These are phyloP conservation scores for Podosphaera aphanis DNA, from an alignment of 2,329 filamentous ascomycete genomes.

Conservation along the genomic window DNA sequence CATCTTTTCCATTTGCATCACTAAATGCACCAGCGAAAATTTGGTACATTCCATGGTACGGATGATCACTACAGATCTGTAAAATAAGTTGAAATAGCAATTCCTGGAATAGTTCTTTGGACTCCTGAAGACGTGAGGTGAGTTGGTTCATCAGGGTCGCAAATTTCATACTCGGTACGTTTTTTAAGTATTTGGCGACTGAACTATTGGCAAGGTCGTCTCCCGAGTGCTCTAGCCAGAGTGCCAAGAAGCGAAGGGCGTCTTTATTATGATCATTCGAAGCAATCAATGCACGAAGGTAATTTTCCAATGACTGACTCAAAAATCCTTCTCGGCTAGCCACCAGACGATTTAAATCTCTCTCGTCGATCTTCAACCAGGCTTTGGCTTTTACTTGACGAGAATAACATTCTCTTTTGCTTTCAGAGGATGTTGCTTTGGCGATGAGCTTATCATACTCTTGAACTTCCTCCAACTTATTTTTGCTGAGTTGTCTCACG, in stretches of 20 bases:
- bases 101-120: conserved; percentile 47
- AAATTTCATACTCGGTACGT: conserved; percentile 79
- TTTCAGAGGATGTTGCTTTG: conserved; percentile 21
- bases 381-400: conserved; percentile 51
- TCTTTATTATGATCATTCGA: conserved; percentile 81
- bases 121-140: conserved; percentile 67
- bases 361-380: conserved; percentile 77
- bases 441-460: conserved; percentile 40
- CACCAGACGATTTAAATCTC: conserved; percentile 60
- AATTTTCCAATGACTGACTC: conserved; percentile 78
- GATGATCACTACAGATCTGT: conserved; percentile 76
- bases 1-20: conserved; percentile 46
- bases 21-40: conserved; percentile 64
- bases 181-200: conserved; percentile 42
- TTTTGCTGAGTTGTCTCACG: conserved; percentile 53
- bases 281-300: conserved; percentile 60
- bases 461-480: conserved; percentile 57
- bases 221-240: conserved; percentile 81
- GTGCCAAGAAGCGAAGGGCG: conserved; percentile 69
- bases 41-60: conserved; percentile 92
- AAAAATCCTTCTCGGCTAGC: conserved; percentile 61
- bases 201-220: conserved; percentile 54
- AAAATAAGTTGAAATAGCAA: conserved; percentile 51
- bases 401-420: conserved; percentile 31
- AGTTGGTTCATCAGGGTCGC: conserved; percentile 86